Evolutionary conservation across 371 early-diverging fungal genomes (phyloP), one percentile per base, ranked within the genome.

Genomic region (Ecytonucleospora hepatopenaei): DNA sequence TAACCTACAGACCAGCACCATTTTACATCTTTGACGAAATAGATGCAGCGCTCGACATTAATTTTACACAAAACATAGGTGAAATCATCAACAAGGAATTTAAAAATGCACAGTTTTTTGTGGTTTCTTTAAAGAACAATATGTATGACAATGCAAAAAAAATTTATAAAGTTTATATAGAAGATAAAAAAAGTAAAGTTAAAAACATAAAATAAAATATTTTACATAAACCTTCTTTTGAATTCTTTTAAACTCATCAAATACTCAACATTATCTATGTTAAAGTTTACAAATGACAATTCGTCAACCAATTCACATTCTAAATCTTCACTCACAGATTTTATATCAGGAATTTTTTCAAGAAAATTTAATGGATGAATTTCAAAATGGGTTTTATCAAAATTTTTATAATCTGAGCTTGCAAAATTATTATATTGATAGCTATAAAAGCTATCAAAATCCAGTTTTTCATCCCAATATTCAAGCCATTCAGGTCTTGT

Each of bases 11-110:
- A 75, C 95, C 97, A 1, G 94, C 97, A 0, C 97, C 97, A 1
- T 93, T 99, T 91, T 99, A 97, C 80, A 92, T 97, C 78, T 83
- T 99, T 53, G 99, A 99, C 82, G 98, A 99, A 79, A 90, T 99
- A 0, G 99, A 99, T 82, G 90, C 96, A 1, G 99, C 98, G 0
- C 83, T 99, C 48, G 99, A 99, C 84, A 80, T 92, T 35, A 89
- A 88, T 1, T 95, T 96, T 75, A 97, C 97, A 2, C 94, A 97
- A 74, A 91, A 92, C 67, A 97, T 99, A 77, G 99, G 99, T 0
- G 88, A 89, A 66, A 83, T 99, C 40, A 83, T 96, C 61, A 84
- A 88, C 51, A 90, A 87, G 2, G 82, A 97, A 48, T 97, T 97
- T 82, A 88, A 87, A 65, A 91, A 88, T 19, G 88, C 94, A 0